Conservation (phyloP, 2,329 filamentous ascomycete species). For the Paraphaeosphaeria sporulosa region DNA sequence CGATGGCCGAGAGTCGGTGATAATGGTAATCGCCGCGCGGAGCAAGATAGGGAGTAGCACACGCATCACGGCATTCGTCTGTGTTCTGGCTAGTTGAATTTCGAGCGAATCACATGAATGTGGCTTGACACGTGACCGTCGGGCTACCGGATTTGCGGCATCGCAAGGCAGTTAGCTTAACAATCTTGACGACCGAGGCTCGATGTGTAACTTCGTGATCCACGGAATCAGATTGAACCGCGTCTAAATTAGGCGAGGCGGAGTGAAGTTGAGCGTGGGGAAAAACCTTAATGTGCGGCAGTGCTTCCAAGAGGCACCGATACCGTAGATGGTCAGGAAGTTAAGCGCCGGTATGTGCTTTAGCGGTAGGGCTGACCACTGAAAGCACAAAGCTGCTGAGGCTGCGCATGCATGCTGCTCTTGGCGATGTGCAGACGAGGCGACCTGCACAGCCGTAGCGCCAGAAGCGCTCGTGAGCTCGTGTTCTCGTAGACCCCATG, state of each 20-base stretch:
- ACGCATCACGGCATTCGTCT: neutral
- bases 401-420: conserved; percentile 1
- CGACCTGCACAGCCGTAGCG: conserved; percentile 2
- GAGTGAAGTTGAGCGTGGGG: neutral
- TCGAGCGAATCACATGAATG: neutral
- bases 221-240: neutral
- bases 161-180: neutral
- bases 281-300: neutral
- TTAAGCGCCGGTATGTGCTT: neutral
- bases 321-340: neutral
- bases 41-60: neutral
- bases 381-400: neutral
- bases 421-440: conserved; percentile 6
- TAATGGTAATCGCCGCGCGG: neutral
- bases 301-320: neutral
- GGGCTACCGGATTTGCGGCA: neutral
- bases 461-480: neutral
- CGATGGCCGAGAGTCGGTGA: neutral
- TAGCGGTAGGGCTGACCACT: conserved; percentile 2
- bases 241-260: neutral
- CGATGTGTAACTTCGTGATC: neutral
- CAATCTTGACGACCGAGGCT: neutral
- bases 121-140: neutral
- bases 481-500: neutral
- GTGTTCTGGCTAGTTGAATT: neutral